Evolutionary conservation across 441 rosid genomes (phyloP), one percentile per base, ranked within the genome.

Genomic region (Populus hybrid): DNA sequence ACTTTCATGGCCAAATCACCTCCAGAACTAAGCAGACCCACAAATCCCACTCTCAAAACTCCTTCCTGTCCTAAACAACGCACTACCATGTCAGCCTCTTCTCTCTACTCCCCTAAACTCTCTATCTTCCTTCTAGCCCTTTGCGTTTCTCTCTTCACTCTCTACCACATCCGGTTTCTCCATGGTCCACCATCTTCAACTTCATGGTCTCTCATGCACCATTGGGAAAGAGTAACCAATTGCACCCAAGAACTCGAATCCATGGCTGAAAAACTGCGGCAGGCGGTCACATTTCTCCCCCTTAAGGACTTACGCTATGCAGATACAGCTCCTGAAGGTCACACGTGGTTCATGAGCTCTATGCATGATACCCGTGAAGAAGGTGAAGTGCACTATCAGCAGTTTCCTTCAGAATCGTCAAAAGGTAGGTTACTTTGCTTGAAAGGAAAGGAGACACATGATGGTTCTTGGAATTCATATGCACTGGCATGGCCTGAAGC

Each of bases 291-390:
- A 20, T 93, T 89, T 74, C 88, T 93, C 75, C 95, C 94, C 0
- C 89, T 93, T 21, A 92, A 92, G 76, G 95, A 93, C 79, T 45
- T 83, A 2, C 88, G 93, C 35, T 93, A 83, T 64, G 65, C 87
- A 4, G 81, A 83, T 66, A 86, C 73, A 69, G 82, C 93, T 18
- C 88, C 79, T 0, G 71, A 83, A 4, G 98, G 94, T 70, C 94
- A 92, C 81, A 92, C 94, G 0, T 92, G 95, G 97, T 92, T 93
- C 85, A 92, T 90, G 93, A 93, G 93, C 83, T 89, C 97, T 50
- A 74, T 88, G 79, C 78, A 85, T 21, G 95, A 90, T 79, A 83
- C 78, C 21, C 92, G 80, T 61, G 88, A 87, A 18, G 85, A 84
- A 65, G 90, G 89, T 0, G 98, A 88, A 78, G 97, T 83, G 11